These are phyloP conservation scores for Penicillium bovifimosum DNA, from an alignment of 495 filamentous ascomycete genomes.

Conservation along the genomic window DNA sequence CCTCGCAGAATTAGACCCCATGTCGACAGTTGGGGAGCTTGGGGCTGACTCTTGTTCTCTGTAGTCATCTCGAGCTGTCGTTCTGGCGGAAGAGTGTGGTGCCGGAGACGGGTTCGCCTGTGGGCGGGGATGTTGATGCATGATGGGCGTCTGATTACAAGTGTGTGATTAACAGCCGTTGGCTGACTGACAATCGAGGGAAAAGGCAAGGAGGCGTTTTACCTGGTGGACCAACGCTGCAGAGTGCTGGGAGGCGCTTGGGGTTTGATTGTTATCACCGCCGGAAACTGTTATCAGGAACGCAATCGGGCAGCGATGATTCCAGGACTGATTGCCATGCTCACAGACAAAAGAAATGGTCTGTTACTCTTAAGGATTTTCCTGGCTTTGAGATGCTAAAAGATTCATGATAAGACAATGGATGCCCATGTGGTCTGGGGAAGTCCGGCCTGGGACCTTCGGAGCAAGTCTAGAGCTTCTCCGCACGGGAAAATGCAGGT, in stretches of 20 bases:
- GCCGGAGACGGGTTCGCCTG: slow-evolving; percentile 52
- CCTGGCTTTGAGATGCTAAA: slow-evolving; percentile 12
- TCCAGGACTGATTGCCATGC: slow-evolving; percentile 36
- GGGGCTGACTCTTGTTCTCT: slow-evolving; percentile 52
- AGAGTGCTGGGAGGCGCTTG: slow-evolving; percentile 6
- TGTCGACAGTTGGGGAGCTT: slow-evolving; percentile 30
- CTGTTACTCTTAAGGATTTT: background rate
- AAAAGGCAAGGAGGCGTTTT: background rate
- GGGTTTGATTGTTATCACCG: slow-evolving; percentile 23
- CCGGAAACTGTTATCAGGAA: slow-evolving; percentile 31
- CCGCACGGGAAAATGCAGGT: slow-evolving; percentile 30
- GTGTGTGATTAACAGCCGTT: background rate
- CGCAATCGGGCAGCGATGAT: slow-evolving; percentile 26
- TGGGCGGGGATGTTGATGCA: slow-evolving; percentile 82
- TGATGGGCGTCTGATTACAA: slow-evolving; percentile 28
- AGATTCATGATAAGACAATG: slow-evolving; percentile 17
- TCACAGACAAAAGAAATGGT: slow-evolving; percentile 20
- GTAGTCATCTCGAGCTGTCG: slow-evolving; percentile 64
- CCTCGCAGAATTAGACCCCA: slow-evolving; percentile 35
- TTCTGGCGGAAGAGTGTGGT: slow-evolving; percentile 59
- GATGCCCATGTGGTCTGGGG: slow-evolving; percentile 2
- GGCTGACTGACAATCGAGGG: background rate
- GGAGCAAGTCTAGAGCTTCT: slow-evolving; percentile 39
- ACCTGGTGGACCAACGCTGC: slow-evolving; percentile 8
- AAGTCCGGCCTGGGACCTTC: slow-evolving; percentile 26